phyloP scores from a whole-genome alignment of 148 eudicot genomes.

The Nepenthes mirabilis region DNA sequence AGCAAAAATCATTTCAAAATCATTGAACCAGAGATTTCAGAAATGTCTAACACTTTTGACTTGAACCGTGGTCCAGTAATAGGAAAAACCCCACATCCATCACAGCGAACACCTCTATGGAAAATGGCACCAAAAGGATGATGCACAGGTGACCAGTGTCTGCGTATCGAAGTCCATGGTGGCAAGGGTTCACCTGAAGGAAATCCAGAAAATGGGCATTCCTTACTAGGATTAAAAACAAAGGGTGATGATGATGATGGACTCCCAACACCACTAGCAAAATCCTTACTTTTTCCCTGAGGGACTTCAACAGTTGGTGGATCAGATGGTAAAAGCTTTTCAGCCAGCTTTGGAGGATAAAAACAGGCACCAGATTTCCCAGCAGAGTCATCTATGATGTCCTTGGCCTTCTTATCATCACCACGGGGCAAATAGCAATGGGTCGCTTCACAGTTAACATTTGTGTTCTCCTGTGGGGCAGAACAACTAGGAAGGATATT shows the following conservation, averaged over 20 bases:
- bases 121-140: slow-evolving; percentile 18
- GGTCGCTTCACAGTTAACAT: not conserved
- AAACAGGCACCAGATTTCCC: not conserved
- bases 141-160: not conserved
- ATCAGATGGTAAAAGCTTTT: no score
- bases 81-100: slow-evolving; percentile 74
- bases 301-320: not conserved
- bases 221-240: slow-evolving; percentile 3
- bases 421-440: not conserved
- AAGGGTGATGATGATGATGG: not conserved
- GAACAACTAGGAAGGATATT: no score
- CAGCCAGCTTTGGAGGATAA: no score
- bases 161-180: not conserved
- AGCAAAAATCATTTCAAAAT: not conserved
- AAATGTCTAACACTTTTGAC: slow-evolving; percentile 63
- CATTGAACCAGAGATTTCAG: not conserved
- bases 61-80: slow-evolving; percentile 83
- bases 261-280: not conserved
- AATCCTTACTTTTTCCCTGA: slow-evolving; percentile 3
- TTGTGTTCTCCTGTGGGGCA: no score
- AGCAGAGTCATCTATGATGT: not conserved
- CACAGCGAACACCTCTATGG: slow-evolving; percentile 83
- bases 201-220: slow-evolving; percentile 29
- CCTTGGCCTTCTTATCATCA: slow-evolving; percentile 7
- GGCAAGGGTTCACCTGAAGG: not conserved